phyloP scores from a whole-genome alignment of 1,139 yeast species.

The Magnusiomyces ingens region DNA sequence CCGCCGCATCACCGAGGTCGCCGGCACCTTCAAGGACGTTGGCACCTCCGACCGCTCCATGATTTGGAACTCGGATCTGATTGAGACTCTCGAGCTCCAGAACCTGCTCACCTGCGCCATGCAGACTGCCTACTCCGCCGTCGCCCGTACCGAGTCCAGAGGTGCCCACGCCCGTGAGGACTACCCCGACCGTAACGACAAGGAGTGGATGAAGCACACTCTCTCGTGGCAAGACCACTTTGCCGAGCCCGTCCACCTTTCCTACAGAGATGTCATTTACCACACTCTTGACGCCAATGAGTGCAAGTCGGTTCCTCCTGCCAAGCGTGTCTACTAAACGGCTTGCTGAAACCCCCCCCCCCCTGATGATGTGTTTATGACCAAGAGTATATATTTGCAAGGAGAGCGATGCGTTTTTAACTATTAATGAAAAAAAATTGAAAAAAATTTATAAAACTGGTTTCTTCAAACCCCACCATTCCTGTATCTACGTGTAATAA shows the following conservation, averaged over 20 bases:
- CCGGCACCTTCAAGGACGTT: slow-evolving; percentile 62
- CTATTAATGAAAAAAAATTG: too few species aligned
- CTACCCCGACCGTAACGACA: slow-evolving; percentile 92
- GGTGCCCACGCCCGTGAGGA: slow-evolving; percentile 99
- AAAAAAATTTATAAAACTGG: too few species aligned
- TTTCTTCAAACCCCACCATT: too few species aligned
- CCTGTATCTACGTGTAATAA: too few species aligned
- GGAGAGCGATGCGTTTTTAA: too few species aligned
- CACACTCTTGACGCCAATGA: slow-evolving; percentile 85
- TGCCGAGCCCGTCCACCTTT: slow-evolving; percentile 68
- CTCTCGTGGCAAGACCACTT: slow-evolving; percentile 77
- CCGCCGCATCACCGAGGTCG: slow-evolving; percentile 65
- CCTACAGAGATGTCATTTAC: slow-evolving; percentile 79
- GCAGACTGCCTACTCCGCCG: slow-evolving; percentile 92
- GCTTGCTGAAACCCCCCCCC: background rate
- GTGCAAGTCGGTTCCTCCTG: slow-evolving; percentile 96
- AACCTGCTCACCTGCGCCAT: slow-evolving; percentile 96
- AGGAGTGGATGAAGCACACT: slow-evolving; percentile 96
- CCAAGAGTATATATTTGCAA: background rate
- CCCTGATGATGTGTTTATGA: background rate
- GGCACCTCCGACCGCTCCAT: slow-evolving; percentile 92
- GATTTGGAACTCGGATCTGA: slow-evolving; percentile 98
- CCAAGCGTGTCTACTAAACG: slow-evolving; percentile 77
- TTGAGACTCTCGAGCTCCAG: slow-evolving; percentile 92
- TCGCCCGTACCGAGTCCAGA: slow-evolving; percentile 94